Evolutionary conservation across 352 stramenopile species (phyloP), one percentile per base, ranked within the genome.

Genomic region (Globisporangium uncinulatum): DNA sequence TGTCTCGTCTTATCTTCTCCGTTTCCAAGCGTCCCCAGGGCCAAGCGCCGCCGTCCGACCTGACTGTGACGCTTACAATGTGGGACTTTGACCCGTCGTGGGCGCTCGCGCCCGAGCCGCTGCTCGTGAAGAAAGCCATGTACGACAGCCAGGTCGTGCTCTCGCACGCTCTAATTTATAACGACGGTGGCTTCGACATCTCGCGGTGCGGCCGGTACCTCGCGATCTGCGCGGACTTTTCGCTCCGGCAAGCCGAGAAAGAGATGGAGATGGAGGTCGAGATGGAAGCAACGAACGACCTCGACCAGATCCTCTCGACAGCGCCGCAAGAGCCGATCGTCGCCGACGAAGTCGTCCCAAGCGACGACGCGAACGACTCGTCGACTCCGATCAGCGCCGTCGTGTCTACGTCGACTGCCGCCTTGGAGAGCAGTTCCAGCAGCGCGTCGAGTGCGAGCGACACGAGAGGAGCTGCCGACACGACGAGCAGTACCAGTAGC

Each of bases 171-270:
- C 79, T 98, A 52, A 87, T 99, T 31, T 99, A 99, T 72, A 99
- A 98, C 64, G 95, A 99, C 68, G 95, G 96, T 50, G 96, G 96
- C 39, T 98, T 99, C 71, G 96, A 99, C 71, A 87, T 99, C 44
- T 98, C 95, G 15, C 77, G 82, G 17, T 97, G 97, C 63, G 96
- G 96, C 2, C 90, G 89, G 24, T 95, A 97, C 48, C 79, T 99
- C 36, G 94, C 91, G 42, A 96, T 97, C 47, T 98, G 95, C 75
- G 93, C 94, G 21, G 93, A 98, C 64, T 97, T 98, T 66, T 98
- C 83, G 14, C 52, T 93, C 11, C 73, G 92, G 56, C 76, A 98
- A 68, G 91, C 91, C 20, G 83, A 97, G 43, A 85, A 87, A 59
- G 82, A 92, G 41, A 79, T 85, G 36, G 84, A 95, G 47, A 76